Percentiles rank a stretch among this genome's conserved stretches.
Conservation (phyloP, 495 filamentous ascomycete genomes). For the Xylaria grammica region DNA sequence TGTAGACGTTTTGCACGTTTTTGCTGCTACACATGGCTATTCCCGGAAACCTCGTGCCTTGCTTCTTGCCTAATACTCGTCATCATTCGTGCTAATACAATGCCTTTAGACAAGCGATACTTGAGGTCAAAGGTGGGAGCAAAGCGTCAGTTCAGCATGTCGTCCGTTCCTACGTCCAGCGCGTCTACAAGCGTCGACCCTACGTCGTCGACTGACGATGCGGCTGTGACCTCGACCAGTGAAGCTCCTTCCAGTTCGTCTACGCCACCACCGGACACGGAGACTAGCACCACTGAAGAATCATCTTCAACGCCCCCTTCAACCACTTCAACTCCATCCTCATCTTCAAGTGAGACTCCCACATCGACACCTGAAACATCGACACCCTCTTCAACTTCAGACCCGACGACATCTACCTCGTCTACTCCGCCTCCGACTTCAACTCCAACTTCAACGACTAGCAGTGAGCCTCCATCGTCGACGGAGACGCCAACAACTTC, state of each 20-base stretch:
- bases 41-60: background rate
- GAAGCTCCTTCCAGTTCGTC: background rate
- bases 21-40: background rate
- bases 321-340: slow-evolving; percentile 20
- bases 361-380: slow-evolving; percentile 33
- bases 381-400: slow-evolving; percentile 30
- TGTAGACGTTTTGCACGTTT: background rate
- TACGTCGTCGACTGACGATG: background rate
- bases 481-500: slow-evolving; percentile 30
- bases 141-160: slow-evolving; percentile 19
- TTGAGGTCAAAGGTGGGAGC: slow-evolving; percentile 8
- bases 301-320: slow-evolving; percentile 11
- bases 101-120: slow-evolving; percentile 9
- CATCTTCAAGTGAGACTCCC: slow-evolving; percentile 20
- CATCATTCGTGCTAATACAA: slow-evolving; percentile 14
- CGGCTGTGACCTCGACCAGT: background rate
- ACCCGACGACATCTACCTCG: slow-evolving; percentile 28
- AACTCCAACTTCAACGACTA: slow-evolving; percentile 31
- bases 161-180: background rate
- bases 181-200: background rate
- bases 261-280: background rate
- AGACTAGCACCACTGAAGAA: background rate
- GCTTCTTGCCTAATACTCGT: background rate
- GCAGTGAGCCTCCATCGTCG: slow-evolving; percentile 18
- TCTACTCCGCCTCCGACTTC: slow-evolving; percentile 33